Base-by-base conservation (phyloP, 148 eudicot genomes). In the Silene uniflora region DNA sequence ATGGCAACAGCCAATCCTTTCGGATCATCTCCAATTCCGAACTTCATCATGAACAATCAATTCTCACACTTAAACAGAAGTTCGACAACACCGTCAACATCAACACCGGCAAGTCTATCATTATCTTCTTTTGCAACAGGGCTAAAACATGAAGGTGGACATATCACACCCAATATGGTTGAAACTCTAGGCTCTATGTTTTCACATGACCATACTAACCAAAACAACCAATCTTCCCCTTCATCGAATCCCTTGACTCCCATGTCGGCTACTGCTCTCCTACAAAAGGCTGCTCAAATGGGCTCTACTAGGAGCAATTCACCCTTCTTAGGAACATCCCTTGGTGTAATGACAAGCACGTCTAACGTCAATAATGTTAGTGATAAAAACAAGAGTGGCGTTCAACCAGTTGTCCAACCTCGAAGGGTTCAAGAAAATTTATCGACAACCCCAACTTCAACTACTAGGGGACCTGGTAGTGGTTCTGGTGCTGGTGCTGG, bases 241-340 rank as follows among this genome's bases (percentile, higher is more conserved):
- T 67, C 69, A 11, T 44, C 84, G n/a, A 79, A 69, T 59, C 72
- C 90, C 5, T 61, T 81, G 1, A 74, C 83, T 9, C 91, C 95
- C 2, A 93, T 92, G 98, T 92, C 98, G 0, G 98, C 98, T 49
- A 95, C 97, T 10, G 98, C 98, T 0, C 89, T 95, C 6, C 82
- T 95, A 4, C 97, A 92, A 67, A 95, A 87, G 80, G 98, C 98
- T 2, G 97, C 98, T 18, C 97, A 89, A 44, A 85, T 95, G 80
- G 98, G 98, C 0, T 90, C 96, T 1, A 84, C 91, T 3, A 78
- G 86, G 44, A 90, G 89, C 83, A 87, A 78, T 72, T 70, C 88
- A 0, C 79, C 83, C 1, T 75, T 85, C 27, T 69, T 84, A 6
- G 93, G 87, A 0, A 82, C 85, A 68, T 83, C 80, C 19, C 75